Conservation (phyloP, 768 basidiomycete genomes). For the Dioszegia aurantiaca region DNA sequence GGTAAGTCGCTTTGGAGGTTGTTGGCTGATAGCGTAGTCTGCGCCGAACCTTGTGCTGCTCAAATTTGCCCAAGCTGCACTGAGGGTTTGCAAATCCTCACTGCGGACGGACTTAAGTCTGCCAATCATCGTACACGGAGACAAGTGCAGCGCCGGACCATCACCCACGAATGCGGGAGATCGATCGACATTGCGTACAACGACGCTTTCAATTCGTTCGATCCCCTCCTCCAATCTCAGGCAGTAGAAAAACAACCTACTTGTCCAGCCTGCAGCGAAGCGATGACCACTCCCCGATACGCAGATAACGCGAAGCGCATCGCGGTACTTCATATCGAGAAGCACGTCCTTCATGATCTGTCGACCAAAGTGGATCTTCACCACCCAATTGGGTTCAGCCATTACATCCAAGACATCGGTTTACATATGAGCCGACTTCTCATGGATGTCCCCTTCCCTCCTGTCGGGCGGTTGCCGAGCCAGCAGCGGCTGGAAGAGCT, state of each 20-base stretch:
- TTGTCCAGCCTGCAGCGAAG: not conserved
- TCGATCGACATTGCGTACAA: conserved; percentile 56
- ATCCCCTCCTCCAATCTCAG: conserved; percentile 60
- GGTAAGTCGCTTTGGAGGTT: conserved; percentile 54
- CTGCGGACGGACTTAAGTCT: conserved; percentile 64
- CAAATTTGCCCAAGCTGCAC: conserved; percentile 62
- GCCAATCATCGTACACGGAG: conserved; percentile 17
- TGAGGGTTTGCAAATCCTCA: conserved; percentile 50
- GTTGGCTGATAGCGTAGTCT: conserved; percentile 56
- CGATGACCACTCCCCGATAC: not conserved
- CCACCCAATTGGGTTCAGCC: not conserved
- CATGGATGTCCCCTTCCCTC: not conserved
- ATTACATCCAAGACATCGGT: not conserved
- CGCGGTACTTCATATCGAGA: conserved; percentile 27
- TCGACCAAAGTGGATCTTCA: conserved; percentile 56
- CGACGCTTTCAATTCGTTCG: conserved; percentile 37
- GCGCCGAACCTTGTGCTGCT: conserved; percentile 62
- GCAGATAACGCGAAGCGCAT: conserved; percentile 57
- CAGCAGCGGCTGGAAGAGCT: not conserved
- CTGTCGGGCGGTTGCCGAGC: not conserved
- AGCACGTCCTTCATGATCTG: not conserved
- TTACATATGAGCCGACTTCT: not conserved
- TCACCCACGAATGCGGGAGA: conserved; percentile 57
- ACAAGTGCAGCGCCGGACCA: conserved; percentile 51
- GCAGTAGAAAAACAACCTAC: conserved; percentile 58